Percentiles rank a stretch among this genome's conserved stretches.
phyloP scores from a whole-genome alignment of 2,329 filamentous ascomycete genomes.

The Sporothrix curviconia region DNA sequence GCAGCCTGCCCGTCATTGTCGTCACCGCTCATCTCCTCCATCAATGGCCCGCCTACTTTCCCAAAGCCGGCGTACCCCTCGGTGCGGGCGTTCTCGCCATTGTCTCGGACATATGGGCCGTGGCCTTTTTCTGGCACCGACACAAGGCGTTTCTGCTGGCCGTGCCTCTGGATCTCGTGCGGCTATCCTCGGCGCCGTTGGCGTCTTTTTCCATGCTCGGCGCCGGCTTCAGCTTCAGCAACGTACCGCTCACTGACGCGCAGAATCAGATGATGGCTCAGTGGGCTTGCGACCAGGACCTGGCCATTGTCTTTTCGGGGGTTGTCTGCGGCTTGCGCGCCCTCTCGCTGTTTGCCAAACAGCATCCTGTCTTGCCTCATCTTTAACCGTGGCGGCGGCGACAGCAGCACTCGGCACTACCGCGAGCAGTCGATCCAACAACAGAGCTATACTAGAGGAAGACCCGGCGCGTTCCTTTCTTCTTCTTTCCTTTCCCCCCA shows the following conservation, averaged over 20 bases:
- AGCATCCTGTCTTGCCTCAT: slow-evolving; percentile 2
- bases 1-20: background rate
- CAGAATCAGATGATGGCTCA: background rate
- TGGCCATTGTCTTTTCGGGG: background rate
- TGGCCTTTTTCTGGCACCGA: background rate
- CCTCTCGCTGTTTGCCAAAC: background rate
- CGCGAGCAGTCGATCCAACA: background rate
- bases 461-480: background rate
- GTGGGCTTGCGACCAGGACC: background rate
- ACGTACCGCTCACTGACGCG: background rate
- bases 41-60: background rate
- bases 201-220: background rate
- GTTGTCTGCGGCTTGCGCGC: background rate
- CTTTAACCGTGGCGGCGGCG: background rate
- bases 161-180: background rate
- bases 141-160: background rate
- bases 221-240: background rate
- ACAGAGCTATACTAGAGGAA: slow-evolving; percentile 1
- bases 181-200: background rate
- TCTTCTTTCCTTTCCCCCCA: background rate
- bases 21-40: background rate
- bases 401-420: background rate
- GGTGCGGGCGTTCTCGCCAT: background rate
- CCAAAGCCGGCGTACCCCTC: background rate
- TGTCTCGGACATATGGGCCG: background rate